Conservation (phyloP, 2,329 filamentous ascomycete genomes). For the Alternaria sp. region DNA sequence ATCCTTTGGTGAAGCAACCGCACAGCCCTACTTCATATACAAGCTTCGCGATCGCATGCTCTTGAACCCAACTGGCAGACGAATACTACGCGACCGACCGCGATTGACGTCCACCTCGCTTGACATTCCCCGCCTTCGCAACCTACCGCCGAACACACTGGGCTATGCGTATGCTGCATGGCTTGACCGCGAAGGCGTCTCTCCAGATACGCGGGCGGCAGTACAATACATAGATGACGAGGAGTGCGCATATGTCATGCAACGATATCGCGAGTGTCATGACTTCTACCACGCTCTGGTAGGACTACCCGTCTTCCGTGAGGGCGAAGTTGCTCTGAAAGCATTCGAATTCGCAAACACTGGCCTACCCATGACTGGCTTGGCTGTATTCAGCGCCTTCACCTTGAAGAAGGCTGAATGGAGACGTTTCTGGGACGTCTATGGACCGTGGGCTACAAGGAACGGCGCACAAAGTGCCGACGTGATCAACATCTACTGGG, state of each 20-base stretch:
- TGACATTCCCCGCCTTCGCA: conserved; percentile 73
- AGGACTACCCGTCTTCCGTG: conserved; percentile 87
- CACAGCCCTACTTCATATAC: conserved; percentile 93
- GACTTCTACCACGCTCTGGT: conserved; percentile 98
- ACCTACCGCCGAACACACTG: conserved; percentile 75
- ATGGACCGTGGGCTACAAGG: conserved; percentile 88
- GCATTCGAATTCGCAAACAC: conserved; percentile 98
- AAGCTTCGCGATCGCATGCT: conserved; percentile 94
- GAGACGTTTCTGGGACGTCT: conserved; percentile 73
- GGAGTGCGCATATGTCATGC: conserved; percentile 98
- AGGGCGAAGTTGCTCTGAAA: conserved; percentile 97
- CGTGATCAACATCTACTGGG: conserved; percentile 97
- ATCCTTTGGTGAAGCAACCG: conserved; percentile 90
- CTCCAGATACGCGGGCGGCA: conserved; percentile 81
- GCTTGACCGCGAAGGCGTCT: conserved; percentile 94
- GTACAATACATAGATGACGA: conserved; percentile 94
- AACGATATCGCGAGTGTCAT: conserved; percentile 95
- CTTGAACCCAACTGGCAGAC: conserved; percentile 78
- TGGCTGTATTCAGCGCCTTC: conserved; percentile 78
- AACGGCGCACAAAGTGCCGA: conserved; percentile 82
- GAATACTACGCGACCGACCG: conserved; percentile 89
- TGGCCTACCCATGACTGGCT: conserved; percentile 89
- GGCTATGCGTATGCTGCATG: conserved; percentile 85
- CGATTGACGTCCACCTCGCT: conserved; percentile 80
- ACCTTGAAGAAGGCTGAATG: conserved; percentile 70